Base-by-base conservation (phyloP, 129 eudicot species). In the Scalesia atractyloides region DNA sequence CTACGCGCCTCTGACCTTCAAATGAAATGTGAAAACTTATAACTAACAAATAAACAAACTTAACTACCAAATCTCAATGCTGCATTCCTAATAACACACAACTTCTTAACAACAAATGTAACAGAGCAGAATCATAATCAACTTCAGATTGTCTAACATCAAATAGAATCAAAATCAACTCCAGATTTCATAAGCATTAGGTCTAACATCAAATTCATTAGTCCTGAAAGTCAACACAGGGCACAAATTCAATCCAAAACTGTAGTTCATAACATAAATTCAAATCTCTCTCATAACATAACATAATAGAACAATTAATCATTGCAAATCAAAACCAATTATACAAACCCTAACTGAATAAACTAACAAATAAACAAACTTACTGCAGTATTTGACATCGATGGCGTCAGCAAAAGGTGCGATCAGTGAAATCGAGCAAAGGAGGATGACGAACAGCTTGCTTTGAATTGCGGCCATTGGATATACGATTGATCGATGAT, bases 381-480 rank as follows among this genome's bases (percentile, higher is more conserved):
- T 63, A 87, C 94, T 76, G 83, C 94, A 87, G 75, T 76, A 87
- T 36, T 81, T 69, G 37, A 84, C 77, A 46, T 82, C 82, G 56
- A 73, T 80, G 75, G 94, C 86, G 14, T 74, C 73, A 74, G 72
- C 58, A 44, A 72, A 69, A 17, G 75, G 79, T 9, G 78, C 56
- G 41, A 87, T 22, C 14, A 85, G 71, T 44, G 44, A 82, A 5
- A 80, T 9, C 9, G 80, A 68, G 75, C 73, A 52, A 0, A 77
- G 52, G 20, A 84, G 66, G 15, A 79, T 18, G 41, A 57, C 17
- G 9, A 82, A 69, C 49, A 73, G 18, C 65, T 65, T 73, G 70
- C 69, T 59, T 63, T 72, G 80, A 64, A 65, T 58, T 82, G 63
- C 75, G 72, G 79, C 84, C 86, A 82, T 81, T 41, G 81, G 39